Conservation (phyloP, 2,329 filamentous ascomycete genomes). For the Penicillium sp. region DNA sequence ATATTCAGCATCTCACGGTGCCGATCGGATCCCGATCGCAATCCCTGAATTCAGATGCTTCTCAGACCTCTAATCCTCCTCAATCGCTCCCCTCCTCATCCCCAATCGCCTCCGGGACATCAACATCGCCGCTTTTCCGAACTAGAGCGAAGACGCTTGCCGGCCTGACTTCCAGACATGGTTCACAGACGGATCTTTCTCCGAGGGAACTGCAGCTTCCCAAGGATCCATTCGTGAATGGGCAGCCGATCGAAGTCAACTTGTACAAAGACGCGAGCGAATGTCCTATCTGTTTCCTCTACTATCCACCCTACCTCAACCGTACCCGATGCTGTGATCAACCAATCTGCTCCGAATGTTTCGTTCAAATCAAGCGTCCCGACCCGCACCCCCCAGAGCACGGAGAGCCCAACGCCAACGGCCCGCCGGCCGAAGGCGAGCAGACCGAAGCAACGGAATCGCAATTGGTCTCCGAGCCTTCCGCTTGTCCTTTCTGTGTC, state of each 20-base stretch:
- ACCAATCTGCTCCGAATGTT: constrained; percentile 95
- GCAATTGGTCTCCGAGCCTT: constrained; percentile 84
- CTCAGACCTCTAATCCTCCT: constrained; percentile 63
- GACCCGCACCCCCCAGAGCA: constrained; percentile 90
- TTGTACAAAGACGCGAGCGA: constrained; percentile 89
- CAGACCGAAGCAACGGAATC: constrained; percentile 51
- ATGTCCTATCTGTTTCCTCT: constrained; percentile 95
- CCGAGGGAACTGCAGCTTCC: constrained; percentile 80
- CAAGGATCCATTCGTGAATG: constrained; percentile 84
- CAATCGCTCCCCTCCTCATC: constrained; percentile 65
- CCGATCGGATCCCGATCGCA: constrained; percentile 76
- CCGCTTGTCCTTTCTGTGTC: constrained; percentile 91
- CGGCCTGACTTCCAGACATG: constrained; percentile 73
- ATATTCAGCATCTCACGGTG: constrained; percentile 72
- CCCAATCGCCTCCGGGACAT: constrained; percentile 53
- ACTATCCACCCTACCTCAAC: constrained; percentile 93
- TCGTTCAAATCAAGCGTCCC: constrained; percentile 95
- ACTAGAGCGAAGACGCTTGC: constrained; percentile 87
- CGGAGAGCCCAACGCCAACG: constrained; percentile 50
- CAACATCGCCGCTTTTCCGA: constrained; percentile 66
- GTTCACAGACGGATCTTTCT: constrained; percentile 68
- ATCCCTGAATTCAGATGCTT: constrained; percentile 75
- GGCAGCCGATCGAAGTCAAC: constrained; percentile 89
- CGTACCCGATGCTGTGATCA: constrained; percentile 94
- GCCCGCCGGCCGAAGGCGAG: constrained; percentile 34